These are phyloP conservation scores for Cladosporium velox DNA, from an alignment of 2,329 filamentous ascomycete species.

Conservation along the genomic window DNA sequence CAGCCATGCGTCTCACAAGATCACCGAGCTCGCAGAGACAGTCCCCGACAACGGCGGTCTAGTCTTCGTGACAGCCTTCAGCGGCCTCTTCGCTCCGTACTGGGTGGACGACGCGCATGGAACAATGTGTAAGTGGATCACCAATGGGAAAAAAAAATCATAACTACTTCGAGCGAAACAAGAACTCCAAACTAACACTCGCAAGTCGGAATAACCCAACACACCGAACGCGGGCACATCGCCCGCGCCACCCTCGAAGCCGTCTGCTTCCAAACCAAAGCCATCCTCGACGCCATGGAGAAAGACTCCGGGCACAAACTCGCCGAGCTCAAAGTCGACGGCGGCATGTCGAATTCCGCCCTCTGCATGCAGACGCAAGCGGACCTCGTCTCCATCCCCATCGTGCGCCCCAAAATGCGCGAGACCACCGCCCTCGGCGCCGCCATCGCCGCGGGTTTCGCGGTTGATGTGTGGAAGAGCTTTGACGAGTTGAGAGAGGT, in stretches of 20 bases:
- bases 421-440: slow-evolving; percentile 84
- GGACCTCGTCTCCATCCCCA: slow-evolving; percentile 76
- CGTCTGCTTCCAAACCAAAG: slow-evolving; percentile 85
- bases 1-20: slow-evolving; percentile 63
- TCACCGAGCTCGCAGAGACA: slow-evolving; percentile 64
- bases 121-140: slow-evolving; percentile 66
- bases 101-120: slow-evolving; percentile 94
- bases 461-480: slow-evolving; percentile 74
- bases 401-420: slow-evolving; percentile 80
- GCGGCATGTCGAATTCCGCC: slow-evolving; percentile 82
- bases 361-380: slow-evolving; percentile 90
- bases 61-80: slow-evolving; percentile 85
- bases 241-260: slow-evolving; percentile 83
- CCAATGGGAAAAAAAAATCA: too few species aligned
- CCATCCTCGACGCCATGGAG: slow-evolving; percentile 88
- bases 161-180: too few species aligned
- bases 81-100: slow-evolving; percentile 86
- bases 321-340: slow-evolving; percentile 74
- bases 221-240: slow-evolving; percentile 80
- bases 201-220: slow-evolving; percentile 50
- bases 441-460: slow-evolving; percentile 83
- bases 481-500: slow-evolving; percentile 73
- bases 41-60: slow-evolving; percentile 79
- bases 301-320: slow-evolving; percentile 75
- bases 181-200: slow-evolving; percentile 4